Evolutionary conservation across 2,329 filamentous ascomycete genomes (phyloP), one percentile per base, ranked within the genome.

Genomic region (Chrysoporthe puriensis): DNA sequence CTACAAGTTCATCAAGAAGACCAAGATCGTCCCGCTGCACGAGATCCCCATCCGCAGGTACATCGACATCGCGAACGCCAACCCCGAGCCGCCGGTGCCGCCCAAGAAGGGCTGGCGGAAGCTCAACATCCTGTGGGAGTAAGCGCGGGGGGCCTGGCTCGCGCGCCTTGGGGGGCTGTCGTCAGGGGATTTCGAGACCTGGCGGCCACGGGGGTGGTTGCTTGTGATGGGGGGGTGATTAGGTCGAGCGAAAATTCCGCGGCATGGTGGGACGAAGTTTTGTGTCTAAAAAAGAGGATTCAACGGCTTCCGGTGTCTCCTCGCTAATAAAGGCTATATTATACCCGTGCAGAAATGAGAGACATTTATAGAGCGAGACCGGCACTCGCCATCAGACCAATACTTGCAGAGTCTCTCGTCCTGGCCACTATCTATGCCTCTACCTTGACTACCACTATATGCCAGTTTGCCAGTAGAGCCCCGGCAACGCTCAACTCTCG

Each of bases 41-140:
- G 71, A 73, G n/a, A 69, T 73, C 34, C 73, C 74, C 2, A 73
- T 75, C 61, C 70, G 71, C 14, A 68, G 67, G 18, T 76, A 71
- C 66, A 74, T 76, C 36, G 71, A 75, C 42, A 73, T 75, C 44
- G 72, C 73, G 5, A 66, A 74, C 34, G 63, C 63, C 3, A 72
- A 76, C 65, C 73, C 73, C 3, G 74, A 75, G 66, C 67, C 73
- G 26, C 63, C 50, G 14, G 57, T 68, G 56, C 46, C 62, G 36
- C 69, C 70, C 52, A 69, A 70, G 57, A 71, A 63, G 11, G 72
- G 74, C 2, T 72, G 69, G 72, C 69, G 68, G 48, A 72, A 71
- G 62, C 68, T 75, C 43, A 76, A 76, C 64, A 71, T 76, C n/a
- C 61, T 76, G 18, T 76, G 74, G 73, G 34, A 52, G 48, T 64